Base-by-base conservation (phyloP, 495 filamentous ascomycete genomes). In the Entonaema liquescens region DNA sequence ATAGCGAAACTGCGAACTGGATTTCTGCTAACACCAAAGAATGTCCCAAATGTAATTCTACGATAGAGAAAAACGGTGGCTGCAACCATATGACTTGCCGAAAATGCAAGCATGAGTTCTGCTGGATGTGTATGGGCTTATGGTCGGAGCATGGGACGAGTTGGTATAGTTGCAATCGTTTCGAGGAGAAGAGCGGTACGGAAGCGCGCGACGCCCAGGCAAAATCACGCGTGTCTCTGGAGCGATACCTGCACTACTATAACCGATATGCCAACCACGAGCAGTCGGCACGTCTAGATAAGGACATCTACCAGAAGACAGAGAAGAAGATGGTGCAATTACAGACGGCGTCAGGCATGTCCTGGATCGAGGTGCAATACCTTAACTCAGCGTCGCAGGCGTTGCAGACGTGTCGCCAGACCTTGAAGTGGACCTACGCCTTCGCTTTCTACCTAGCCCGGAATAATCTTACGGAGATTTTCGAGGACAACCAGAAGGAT, bases 51-150 rank as follows among this genome's bases (percentile, higher is more conserved):
- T 99, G 95, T 80, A 85, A 90, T 64, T 98, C 95, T 6, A 98
- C 96, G 1, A 99, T 99, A 54, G 95, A 99, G 83, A 99, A 99
- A 85, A 99, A 99, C 70, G 95, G 95, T 17, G 95, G 95, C 5
- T 99, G 95, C 81, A 99, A 99, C 84, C 95, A 99, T 77, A 99
- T 99, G 95, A 99, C 95, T 0, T 99, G 95, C 79, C 88, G 95
- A 50, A 99, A 99, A 80, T 99, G 95, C 84, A 94, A 95, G 74
- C 91, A 98, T 76, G 95, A 99, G 78, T 99, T 99, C 75, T 99
- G 95, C 83, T 99, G 95, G 95, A 98, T 99, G 89, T 99, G 95
- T 79, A 99, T 99, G 95, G 95, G 95, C 0, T 83, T 97, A 8
- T 99, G 95, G 95, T 94, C 93, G 1, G 95, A 99, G 78, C 95